These are phyloP conservation scores for Trametes villosa DNA, from an alignment of 768 basidiomycete genomes.

Conservation along the genomic window DNA sequence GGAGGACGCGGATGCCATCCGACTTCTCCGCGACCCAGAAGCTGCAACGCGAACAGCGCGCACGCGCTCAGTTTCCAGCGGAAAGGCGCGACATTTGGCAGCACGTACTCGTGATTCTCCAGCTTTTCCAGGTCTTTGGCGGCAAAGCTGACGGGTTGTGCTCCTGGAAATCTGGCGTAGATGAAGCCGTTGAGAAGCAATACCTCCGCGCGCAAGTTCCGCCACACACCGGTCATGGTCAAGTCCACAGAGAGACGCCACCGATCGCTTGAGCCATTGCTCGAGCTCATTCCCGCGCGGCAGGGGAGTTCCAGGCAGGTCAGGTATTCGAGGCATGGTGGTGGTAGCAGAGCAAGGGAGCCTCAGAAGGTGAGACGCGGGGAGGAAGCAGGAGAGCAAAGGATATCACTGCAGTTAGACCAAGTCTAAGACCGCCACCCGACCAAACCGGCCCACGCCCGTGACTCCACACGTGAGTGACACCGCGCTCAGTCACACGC, in stretches of 20 bases:
- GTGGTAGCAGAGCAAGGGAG: not conserved
- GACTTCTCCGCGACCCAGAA: slow-evolving; percentile 99
- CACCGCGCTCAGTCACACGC: too few relatives aligned
- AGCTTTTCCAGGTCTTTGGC: slow-evolving; percentile 70
- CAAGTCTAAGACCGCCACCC: not conserved
- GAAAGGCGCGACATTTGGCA: not conserved
- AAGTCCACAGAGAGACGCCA: slow-evolving; percentile 67
- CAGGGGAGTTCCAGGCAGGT: slow-evolving; percentile 69
- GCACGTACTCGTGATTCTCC: slow-evolving; percentile 79
- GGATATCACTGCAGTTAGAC: not conserved
- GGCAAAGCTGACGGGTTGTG: slow-evolving; percentile 93
- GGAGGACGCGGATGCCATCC: slow-evolving; percentile 89
- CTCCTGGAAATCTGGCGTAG: slow-evolving; percentile 81
- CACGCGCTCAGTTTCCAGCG: not conserved
- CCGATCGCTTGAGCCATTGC: slow-evolving; percentile 62
- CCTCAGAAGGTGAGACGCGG: not conserved
- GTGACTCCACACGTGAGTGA: slow-evolving; percentile 18
- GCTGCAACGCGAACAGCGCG: slow-evolving; percentile 45
- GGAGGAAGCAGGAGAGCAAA: not conserved
- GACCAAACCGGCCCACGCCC: slow-evolving; percentile 14
- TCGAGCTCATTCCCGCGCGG: slow-evolving; percentile 62
- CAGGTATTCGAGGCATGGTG: slow-evolving; percentile 61
- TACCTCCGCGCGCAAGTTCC: not conserved
- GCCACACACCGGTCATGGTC: slow-evolving; percentile 63
- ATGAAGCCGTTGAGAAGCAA: not conserved